Evolutionary conservation across 768 basidiomycete genomes (phyloP).

Genomic region (Cyclocybe cylindracea): DNA sequence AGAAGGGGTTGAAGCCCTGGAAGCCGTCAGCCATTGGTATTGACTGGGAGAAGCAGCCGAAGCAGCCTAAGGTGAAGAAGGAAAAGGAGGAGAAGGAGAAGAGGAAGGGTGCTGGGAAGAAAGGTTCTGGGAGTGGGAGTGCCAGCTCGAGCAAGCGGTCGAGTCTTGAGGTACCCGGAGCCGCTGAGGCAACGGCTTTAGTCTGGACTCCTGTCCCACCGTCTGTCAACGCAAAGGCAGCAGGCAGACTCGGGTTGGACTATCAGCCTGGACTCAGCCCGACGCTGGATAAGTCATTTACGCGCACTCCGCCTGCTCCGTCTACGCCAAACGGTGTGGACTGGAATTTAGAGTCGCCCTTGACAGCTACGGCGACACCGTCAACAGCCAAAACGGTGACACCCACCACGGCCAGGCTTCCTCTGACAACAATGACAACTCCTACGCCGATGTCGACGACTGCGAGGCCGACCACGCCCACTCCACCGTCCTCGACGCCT

Average conservation of each 20-base stretch:
- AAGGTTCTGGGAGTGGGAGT: conserved; percentile 1
- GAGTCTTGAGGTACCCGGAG: conserved; percentile 10
- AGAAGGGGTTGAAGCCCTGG: conserved; percentile 24
- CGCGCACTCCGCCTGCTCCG: neutral
- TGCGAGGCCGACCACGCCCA: neutral
- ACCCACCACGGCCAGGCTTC: neutral
- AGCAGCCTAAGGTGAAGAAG: conserved; percentile 25
- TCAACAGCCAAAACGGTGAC: neutral
- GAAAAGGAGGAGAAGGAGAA: conserved; percentile 11
- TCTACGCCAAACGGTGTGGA: neutral
- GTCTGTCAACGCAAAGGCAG: conserved; percentile 26
- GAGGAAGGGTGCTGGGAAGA: conserved; percentile 3
- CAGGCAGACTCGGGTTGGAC: conserved; percentile 8
- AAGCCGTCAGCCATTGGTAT: neutral
- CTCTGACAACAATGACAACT: conserved; percentile 1
- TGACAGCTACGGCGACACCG: neutral
- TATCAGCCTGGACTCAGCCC: neutral
- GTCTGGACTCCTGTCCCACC: conserved; percentile 13
- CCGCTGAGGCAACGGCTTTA: conserved; percentile 24
- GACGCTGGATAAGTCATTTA: too few species aligned
- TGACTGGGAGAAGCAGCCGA: conserved; percentile 13
- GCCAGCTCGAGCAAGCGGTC: conserved; percentile 9
- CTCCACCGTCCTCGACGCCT: conserved; percentile 2
- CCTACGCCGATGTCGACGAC: neutral
- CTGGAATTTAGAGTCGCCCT: neutral